phyloP scores from a whole-genome alignment of 495 filamentous ascomycete genomes.

The Penicillium diatomitis region DNA sequence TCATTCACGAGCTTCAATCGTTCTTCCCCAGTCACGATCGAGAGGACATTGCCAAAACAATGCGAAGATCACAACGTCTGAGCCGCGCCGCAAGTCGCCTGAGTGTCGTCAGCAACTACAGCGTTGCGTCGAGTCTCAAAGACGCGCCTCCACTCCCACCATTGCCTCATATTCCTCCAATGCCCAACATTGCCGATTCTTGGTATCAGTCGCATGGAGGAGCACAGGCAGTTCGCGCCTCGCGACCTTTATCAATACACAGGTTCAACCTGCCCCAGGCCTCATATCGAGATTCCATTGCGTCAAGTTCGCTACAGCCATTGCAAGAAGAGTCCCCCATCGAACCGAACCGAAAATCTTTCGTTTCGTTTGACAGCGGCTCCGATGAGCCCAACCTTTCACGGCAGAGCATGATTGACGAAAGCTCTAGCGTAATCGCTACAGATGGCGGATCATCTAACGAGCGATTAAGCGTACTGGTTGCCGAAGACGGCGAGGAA shows the following conservation, averaged over 20 bases:
- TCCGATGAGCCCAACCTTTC: constrained; percentile 66
- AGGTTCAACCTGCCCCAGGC: constrained; percentile 48
- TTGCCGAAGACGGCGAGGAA: constrained; percentile 62
- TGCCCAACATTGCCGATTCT: constrained; percentile 91
- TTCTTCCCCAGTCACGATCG: constrained; percentile 95
- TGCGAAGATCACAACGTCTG: constrained; percentile 79
- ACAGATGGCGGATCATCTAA: constrained; percentile 59
- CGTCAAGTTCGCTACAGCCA: constrained; percentile 78
- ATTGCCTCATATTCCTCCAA: constrained; percentile 58
- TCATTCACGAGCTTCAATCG: constrained; percentile 86
- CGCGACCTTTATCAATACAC: constrained; percentile 55
- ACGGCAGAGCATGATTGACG: constrained; percentile 73
- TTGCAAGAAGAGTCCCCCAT: constrained; percentile 86
- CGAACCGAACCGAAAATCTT: constrained; percentile 88
- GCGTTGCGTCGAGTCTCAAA: constrained; percentile 80
- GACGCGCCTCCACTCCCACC: constrained; percentile 41
- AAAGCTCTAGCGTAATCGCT: constrained; percentile 61
- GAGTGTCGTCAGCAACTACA: constrained; percentile 88
- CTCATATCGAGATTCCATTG: constrained; percentile 74
- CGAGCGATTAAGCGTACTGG: constrained; percentile 51
- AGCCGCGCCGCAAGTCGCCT: constrained; percentile 87
- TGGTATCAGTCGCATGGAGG: constrained; percentile 64
- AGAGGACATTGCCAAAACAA: constrained; percentile 88
- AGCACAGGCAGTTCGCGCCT: constrained; percentile 30
- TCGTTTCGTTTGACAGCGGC: constrained; percentile 86